These are phyloP conservation scores for Pyrus hybrid DNA, from an alignment of 331 rosid genomes.

Conservation along the genomic window DNA sequence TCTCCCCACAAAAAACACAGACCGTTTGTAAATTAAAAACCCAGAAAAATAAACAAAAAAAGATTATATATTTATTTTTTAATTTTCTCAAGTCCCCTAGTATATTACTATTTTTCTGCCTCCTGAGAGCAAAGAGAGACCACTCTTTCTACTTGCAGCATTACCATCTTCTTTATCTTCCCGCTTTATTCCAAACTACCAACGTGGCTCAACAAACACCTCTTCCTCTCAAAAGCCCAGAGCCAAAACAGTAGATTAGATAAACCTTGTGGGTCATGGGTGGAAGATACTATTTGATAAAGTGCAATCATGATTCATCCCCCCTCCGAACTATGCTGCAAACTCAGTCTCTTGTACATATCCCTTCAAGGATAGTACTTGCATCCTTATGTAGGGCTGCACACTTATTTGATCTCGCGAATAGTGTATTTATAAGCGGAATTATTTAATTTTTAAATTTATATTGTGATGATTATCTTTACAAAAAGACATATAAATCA, in stretches of 20 bases:
- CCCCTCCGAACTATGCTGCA: no score
- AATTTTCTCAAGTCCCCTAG: neutral
- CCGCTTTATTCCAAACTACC: slow-evolving; percentile 27
- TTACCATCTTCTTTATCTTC: slow-evolving; percentile 32
- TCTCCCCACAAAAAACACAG: slow-evolving; percentile 25
- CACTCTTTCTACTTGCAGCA: slow-evolving; percentile 8
- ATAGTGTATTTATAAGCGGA: no score
- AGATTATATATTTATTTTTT: neutral
- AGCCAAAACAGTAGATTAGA: slow-evolving; percentile 2
- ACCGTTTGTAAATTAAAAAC: neutral
- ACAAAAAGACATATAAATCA: no score
- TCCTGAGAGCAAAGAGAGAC: slow-evolving; percentile 1
- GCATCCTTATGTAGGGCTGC: no score
- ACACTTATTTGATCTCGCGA: no score
- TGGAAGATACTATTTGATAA: neutral
- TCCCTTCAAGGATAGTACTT: no score
- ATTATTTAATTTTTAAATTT: no score
- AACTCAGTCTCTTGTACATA: no score
- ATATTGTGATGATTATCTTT: no score
- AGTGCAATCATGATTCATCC: no score
- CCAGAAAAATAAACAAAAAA: neutral
- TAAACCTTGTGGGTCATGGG: slow-evolving; percentile 15
- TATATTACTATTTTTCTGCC: slow-evolving; percentile 8
- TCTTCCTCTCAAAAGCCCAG: slow-evolving; percentile 8
- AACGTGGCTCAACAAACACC: slow-evolving; percentile 68